Percentiles rank a stretch among this genome's conserved stretches.
Conservation (phyloP, 129 eudicot species). For the Gnaphalium uliginosum region DNA sequence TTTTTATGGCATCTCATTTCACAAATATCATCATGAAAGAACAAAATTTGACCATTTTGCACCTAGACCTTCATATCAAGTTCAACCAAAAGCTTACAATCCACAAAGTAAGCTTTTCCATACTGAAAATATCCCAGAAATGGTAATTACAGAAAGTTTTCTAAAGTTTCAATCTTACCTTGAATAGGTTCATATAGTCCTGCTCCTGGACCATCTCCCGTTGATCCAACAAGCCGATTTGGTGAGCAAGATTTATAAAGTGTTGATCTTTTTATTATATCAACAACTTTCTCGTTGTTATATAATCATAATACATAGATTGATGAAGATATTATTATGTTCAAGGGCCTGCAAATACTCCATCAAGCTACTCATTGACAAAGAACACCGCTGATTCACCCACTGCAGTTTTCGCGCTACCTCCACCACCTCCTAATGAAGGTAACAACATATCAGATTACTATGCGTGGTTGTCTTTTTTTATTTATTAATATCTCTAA, state of each 20-base stretch:
- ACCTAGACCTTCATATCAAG: conserved; percentile 43
- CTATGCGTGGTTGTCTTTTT: background rate
- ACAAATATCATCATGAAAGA: conserved; percentile 46
- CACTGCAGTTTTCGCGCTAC: conserved; percentile 50
- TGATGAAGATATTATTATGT: conserved; percentile 8
- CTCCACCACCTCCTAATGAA: conserved; percentile 89
- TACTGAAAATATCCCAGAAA: background rate
- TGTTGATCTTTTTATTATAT: conserved; percentile 9
- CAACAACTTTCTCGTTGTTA: conserved; percentile 9
- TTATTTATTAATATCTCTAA: too few relatives aligned
- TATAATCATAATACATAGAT: background rate
- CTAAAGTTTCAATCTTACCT: conserved; percentile 4
- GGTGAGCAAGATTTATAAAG: conserved; percentile 39
- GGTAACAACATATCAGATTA: conserved; percentile 37
- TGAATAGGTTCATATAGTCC: conserved; percentile 38
- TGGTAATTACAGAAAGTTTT: conserved; percentile 8
- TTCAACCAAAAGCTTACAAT: conserved; percentile 39
- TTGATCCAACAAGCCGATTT: conserved; percentile 39
- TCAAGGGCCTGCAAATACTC: conserved; percentile 58
- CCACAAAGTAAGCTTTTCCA: conserved; percentile 47
- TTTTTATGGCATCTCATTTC: conserved; percentile 35
- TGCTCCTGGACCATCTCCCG: conserved; percentile 53
- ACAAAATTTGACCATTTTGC: conserved; percentile 38
- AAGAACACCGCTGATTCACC: conserved; percentile 48
- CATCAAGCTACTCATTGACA: conserved; percentile 44